Conservation (phyloP, 495 filamentous ascomycete genomes). For the Hypoxylon rickii region DNA sequence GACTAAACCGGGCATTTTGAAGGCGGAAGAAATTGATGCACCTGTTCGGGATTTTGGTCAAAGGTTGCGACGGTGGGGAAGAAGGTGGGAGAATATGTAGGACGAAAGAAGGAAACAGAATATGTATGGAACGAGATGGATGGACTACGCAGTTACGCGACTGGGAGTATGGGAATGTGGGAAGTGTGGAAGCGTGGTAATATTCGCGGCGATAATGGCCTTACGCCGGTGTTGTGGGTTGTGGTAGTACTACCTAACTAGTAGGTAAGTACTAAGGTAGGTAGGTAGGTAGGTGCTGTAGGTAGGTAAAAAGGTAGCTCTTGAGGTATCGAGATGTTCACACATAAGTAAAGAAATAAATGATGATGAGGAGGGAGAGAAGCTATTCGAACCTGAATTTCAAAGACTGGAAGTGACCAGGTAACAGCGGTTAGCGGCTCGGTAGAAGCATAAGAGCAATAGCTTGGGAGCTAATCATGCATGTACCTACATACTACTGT, state of each 20-base stretch:
- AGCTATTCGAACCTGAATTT: conserved; percentile 11
- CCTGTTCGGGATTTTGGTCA: neutral
- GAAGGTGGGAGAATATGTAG: neutral
- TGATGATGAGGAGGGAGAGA: neutral
- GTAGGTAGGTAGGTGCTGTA: no score
- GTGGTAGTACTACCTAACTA: no score
- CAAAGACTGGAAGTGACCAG: neutral
- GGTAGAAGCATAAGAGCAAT: neutral
- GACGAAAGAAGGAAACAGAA: neutral
- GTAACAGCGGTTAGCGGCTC: neutral
- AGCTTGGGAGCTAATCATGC: no score
- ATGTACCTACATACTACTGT: no score
- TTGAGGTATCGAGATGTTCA: neutral
- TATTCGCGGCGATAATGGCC: no score
- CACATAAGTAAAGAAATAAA: neutral
- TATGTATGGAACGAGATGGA: conserved; percentile 1
- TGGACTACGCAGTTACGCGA: no score
- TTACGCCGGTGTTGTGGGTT: no score
- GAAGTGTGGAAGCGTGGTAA: no score
- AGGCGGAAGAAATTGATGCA: neutral
- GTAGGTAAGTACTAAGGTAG: no score
- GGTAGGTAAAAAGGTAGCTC: no score
- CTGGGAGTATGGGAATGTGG: no score
- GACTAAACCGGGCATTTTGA: conserved; percentile 85
- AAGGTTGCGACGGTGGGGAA: neutral